Percentiles rank a stretch among this genome's conserved stretches.
phyloP scores from a whole-genome alignment of 164 flowering plant genomes.

The Protea cynaroides region DNA sequence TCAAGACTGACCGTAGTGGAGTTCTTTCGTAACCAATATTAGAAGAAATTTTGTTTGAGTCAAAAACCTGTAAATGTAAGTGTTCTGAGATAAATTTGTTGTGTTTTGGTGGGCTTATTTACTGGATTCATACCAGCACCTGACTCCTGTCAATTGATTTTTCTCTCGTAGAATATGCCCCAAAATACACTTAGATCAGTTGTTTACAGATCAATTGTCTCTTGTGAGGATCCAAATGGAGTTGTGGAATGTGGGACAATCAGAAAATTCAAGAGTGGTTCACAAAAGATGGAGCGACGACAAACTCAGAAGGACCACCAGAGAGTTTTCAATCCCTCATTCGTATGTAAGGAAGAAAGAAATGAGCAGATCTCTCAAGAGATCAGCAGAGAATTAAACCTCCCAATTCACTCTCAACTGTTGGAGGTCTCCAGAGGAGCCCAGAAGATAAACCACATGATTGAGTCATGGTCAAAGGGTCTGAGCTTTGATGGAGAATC shows the following conservation, averaged over 20 bases:
- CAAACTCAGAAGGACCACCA: slow-evolving; percentile 15
- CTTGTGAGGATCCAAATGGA: slow-evolving; percentile 73
- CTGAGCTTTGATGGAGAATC: slow-evolving; percentile 30
- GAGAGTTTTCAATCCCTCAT: background rate
- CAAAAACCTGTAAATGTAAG: slow-evolving; percentile 17
- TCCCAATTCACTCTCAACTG: slow-evolving; percentile 42
- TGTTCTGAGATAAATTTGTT: background rate
- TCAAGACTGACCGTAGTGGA: slow-evolving; percentile 6
- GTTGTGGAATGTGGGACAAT: slow-evolving; percentile 45
- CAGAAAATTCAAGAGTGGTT: slow-evolving; percentile 39
- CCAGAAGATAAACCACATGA: slow-evolving; percentile 54
- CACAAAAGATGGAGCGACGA: slow-evolving; percentile 23
- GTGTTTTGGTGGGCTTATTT: slow-evolving; percentile 9
- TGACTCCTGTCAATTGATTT: slow-evolving; percentile 32
- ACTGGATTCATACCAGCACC: slow-evolving; percentile 9
- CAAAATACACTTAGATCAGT: slow-evolving; percentile 49
- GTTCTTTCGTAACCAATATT: slow-evolving; percentile 3
- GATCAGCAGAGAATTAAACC: slow-evolving; percentile 17
- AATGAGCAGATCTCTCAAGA: slow-evolving; percentile 17
- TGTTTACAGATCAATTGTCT: slow-evolving; percentile 62
- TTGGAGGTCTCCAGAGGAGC: slow-evolving; percentile 66
- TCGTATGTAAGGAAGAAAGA: slow-evolving; percentile 12
- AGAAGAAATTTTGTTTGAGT: slow-evolving; percentile 6
- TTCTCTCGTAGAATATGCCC: slow-evolving; percentile 56
- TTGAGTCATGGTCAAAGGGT: slow-evolving; percentile 57